Evolutionary conservation across 345 rosid genomes (phyloP).

Genomic region (Linum usitatissimum): DNA sequence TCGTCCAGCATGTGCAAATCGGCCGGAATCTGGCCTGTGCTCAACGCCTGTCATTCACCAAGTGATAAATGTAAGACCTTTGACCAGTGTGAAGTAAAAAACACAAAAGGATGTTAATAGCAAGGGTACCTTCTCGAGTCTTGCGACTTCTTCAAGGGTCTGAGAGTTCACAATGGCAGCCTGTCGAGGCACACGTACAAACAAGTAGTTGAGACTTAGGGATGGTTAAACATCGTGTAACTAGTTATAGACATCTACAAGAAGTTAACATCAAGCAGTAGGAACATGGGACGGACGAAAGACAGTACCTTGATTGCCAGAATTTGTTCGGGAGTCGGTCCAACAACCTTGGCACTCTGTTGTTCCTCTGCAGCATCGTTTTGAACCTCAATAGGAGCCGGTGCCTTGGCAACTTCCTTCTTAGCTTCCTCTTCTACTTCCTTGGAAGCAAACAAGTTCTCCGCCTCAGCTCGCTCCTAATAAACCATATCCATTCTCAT

Average conservation of each 20-base stretch:
- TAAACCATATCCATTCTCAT: conserved; percentile 14
- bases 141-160: conserved; percentile 97
- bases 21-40: conserved; percentile 89
- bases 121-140: conserved; percentile 73
- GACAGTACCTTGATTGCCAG: conserved; percentile 77
- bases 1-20: conserved; percentile 50
- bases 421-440: conserved; percentile 84
- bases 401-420: conserved; percentile 47
- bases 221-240: not conserved
- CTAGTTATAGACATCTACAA: too few relatives aligned
- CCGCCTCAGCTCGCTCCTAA: conserved; percentile 91
- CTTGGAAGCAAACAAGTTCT: conserved; percentile 65
- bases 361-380: conserved; percentile 45
- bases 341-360: conserved; percentile 59
- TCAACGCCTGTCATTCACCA: conserved; percentile 52
- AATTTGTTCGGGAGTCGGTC: conserved; percentile 92
- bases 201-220: conserved; percentile 2
- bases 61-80: conserved; percentile 18
- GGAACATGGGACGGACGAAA: not conserved
- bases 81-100: not conserved
- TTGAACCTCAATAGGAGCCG: conserved; percentile 45
- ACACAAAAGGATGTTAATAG: conserved; percentile 3
- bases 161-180: conserved; percentile 98
- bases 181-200: conserved; percentile 30
- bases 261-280: not conserved